Base-by-base conservation (phyloP, 306 rosid species). In the Herpetospermum pedunculosum region DNA sequence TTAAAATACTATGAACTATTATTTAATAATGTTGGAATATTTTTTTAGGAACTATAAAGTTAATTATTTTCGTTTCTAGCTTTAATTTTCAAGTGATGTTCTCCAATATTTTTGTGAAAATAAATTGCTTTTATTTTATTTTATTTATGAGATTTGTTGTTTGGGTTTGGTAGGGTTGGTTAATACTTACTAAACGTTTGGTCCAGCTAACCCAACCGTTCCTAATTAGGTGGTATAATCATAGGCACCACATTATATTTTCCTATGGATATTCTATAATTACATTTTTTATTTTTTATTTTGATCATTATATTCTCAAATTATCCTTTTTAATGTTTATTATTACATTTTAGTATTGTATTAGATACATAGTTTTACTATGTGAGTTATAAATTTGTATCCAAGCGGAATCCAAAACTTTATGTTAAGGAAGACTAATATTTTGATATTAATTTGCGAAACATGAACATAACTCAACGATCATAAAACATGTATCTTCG, bases 201-300 rank as follows among this genome's bases (percentile, higher is more conserved):
- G 71, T 64, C 71, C 71, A 64, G 38, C 71, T 64, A 64, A 37
- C 71, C 30, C 71, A 64, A 64, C 71, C 49, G 30, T 40, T 64
- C 26, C 44, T 29, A 18, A 16, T 34, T 62, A 35, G 70, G 13
- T 62, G 16, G 35, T 62, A 62, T 34, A 34, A 29, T 29, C 12
- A 28, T 29, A 29, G 40, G n/a, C 12, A 29, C 19, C 21, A 29
- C n/a, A n/a, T n/a, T n/a, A n/a, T n/a, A n/a, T n/a, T 30, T 59
- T 15, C 4, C n/a, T 9, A 26, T 52, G 13, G 13, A 19, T 52
- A 6, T 52, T 52, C 25, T 19, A 26, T 50, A 12, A 43, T 41
- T 49, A 10, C 49, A 14, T 43, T 43, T 43, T 43, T 43, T 43
- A 9, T 43, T 43, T 44, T 44, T 44, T 13, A 44, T 44, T 44